Base-by-base conservation (phyloP, 371 early-diverging fungal species). In the Syncephalastrum monosporum region DNA sequence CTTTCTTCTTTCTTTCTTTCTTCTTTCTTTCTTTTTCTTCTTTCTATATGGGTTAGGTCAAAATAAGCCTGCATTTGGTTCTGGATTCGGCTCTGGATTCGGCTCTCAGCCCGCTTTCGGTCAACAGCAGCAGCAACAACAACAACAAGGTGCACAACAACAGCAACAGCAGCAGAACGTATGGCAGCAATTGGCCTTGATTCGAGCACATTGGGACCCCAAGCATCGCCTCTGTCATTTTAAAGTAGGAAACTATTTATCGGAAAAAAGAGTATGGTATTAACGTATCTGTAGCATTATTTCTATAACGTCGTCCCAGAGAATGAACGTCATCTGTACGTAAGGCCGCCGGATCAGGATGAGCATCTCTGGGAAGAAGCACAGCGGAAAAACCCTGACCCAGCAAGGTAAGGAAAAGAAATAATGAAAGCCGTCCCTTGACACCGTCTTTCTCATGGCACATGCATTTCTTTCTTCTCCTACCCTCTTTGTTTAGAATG, bases 221-320 rank as follows among this genome's bases (percentile, higher is more conserved):
- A 68, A 79, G 19, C 86, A 84, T 53, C 89, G 91, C 3, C 70
- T 81, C 48, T 95, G 92, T 67, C 84, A 89, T 50, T 94, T 95
- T 68, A 86, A 86, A 71, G 75, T 75, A 75, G 52, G 51, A n/a
- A 16, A 27, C 10, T 16, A 24, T 21, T 24, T 19, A 38, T 29
- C 2, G 0, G 19, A 15, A 50, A 33, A 33, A 2, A 21, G 25
- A n/a, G 29, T n/a, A 4, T 13, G 38, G 29, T 3, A 5, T 12
- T 50, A 8, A 19, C 8, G 13, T 8, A 12, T 21, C 4, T 25
- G 33, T 53, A 75, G 71, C 92, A 93, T 68, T 95, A 91, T 65
- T 96, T 95, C 59, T 96, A 96, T 68, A 96, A 95, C 64, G 81
- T 87, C 65, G 93, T 91, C 1, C 89, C 92, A 63, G 84, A 93